A percentile compares a stretch with the other conserved stretches of the same genome.
Evolutionary conservation across 495 filamentous ascomycete species (phyloP).

Genomic region (Chaetomium tenue): DNA sequence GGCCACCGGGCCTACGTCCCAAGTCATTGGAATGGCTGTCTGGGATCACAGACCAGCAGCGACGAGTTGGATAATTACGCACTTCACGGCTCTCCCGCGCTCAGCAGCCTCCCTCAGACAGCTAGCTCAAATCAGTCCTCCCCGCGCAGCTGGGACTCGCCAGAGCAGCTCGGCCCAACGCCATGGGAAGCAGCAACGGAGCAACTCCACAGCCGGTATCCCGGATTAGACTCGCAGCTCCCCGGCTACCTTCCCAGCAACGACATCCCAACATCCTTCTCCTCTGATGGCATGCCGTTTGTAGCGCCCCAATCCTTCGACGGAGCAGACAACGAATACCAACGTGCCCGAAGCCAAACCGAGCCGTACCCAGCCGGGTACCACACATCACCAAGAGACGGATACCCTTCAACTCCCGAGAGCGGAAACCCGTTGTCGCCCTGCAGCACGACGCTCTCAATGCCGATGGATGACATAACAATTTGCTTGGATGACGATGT

Average conservation of each 20-base stretch:
- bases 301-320: constrained; percentile 15
- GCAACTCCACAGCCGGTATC: constrained; percentile 11
- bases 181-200: constrained; percentile 25
- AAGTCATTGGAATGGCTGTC: constrained; percentile 25
- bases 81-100: constrained; percentile 28
- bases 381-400: constrained; percentile 4
- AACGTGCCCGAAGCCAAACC: constrained; percentile 18
- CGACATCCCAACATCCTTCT: constrained; percentile 20
- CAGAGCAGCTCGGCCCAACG: constrained; percentile 28
- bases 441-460: constrained; percentile 25
- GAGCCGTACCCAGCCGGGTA: constrained; percentile 24
- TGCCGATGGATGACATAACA: constrained; percentile 20
- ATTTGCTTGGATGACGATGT: constrained; percentile 2
- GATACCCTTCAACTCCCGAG: constrained; percentile 18
- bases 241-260: constrained; percentile 10
- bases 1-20: constrained; percentile 20
- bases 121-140: constrained; percentile 27
- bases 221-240: constrained; percentile 17
- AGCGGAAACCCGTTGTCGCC: constrained; percentile 23
- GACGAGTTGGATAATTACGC: constrained; percentile 33
- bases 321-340: constrained; percentile 16
- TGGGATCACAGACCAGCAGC: constrained; percentile 21
- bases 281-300: constrained; percentile 5
- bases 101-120: constrained; percentile 16
- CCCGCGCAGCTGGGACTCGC: constrained; percentile 34